Percentiles rank a stretch among this genome's conserved stretches.
phyloP scores from a whole-genome alignment of 495 filamentous ascomycete genomes.

The Daldinia childiae region DNA sequence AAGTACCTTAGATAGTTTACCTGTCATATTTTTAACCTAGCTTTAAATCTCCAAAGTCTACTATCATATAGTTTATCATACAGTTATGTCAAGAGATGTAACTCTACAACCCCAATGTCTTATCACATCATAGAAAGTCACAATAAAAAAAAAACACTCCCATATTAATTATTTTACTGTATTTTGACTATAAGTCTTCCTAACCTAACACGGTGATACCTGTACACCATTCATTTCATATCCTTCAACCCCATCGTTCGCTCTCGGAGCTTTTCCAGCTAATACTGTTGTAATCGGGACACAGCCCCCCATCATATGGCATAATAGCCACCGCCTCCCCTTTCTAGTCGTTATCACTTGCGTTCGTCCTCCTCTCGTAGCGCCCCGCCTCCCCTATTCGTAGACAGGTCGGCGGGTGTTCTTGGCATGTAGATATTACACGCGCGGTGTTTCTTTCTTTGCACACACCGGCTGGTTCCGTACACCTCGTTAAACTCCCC shows the following conservation, averaged over 20 bases:
- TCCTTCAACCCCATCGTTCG: neutral
- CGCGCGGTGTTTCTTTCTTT: conserved; percentile 25
- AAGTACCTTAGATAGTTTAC: too few relatives aligned
- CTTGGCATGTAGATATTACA: conserved; percentile 32
- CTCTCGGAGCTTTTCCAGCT: conserved; percentile 12
- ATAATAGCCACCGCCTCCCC: conserved; percentile 4
- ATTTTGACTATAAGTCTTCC: conserved; percentile 38
- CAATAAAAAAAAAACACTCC: neutral
- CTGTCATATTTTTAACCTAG: too few relatives aligned
- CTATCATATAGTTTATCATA: too few relatives aligned
- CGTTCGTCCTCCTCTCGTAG: conserved; percentile 34
- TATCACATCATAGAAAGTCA: too few relatives aligned
- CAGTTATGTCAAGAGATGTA: too few relatives aligned
- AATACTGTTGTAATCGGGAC: conserved; percentile 3
- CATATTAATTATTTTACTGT: conserved; percentile 32
- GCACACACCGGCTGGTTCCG: conserved; percentile 25
- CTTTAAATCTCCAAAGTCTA: too few relatives aligned
- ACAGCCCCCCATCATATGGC: conserved; percentile 11
- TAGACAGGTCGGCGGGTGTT: conserved; percentile 2
- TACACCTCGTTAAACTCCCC: conserved; percentile 29
- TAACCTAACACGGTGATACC: conserved; percentile 36
- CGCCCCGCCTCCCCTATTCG: conserved; percentile 2
- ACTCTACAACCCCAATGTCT: too few relatives aligned
- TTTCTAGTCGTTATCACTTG: conserved; percentile 33
- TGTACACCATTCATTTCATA: conserved; percentile 31